A percentile compares a stretch with the other conserved stretches of the same genome.
Conservation (phyloP, 345 rosid genomes). For the Linum usitatissimum region DNA sequence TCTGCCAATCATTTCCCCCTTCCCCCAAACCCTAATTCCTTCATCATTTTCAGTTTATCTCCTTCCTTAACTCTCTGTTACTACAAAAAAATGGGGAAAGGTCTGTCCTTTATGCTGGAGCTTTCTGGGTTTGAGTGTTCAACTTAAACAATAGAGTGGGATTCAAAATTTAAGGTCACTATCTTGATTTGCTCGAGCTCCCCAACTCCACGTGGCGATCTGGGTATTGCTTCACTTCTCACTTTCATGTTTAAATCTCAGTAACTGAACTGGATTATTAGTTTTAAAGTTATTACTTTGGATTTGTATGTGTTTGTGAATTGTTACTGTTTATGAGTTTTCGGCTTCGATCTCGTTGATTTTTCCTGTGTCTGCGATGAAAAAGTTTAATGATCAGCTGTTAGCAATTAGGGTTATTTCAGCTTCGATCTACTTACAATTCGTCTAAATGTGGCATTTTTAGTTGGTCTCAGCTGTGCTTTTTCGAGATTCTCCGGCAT, state of each 20-base stretch:
- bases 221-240: conserved; percentile 36
- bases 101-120: background rate
- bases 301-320: background rate
- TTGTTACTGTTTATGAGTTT: conserved; percentile 8
- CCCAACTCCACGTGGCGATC: conserved; percentile 47
- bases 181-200: conserved; percentile 50
- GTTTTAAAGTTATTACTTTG: background rate
- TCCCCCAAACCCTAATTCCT: conserved; percentile 15
- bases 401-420: conserved; percentile 6
- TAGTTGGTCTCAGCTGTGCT: conserved; percentile 17
- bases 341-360: conserved; percentile 7
- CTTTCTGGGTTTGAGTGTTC: background rate
- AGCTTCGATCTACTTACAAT: conserved; percentile 32
- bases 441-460: conserved; percentile 5
- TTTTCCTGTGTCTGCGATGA: conserved; percentile 9
- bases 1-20: background rate
- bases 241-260: conserved; percentile 33
- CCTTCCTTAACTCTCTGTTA: no score
- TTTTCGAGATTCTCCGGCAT: conserved; percentile 11
- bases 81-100: background rate
- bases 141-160: conserved; percentile 14
- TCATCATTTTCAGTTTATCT: background rate
- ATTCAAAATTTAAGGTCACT: conserved; percentile 24
- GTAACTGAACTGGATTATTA: conserved; percentile 29
- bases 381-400: conserved; percentile 9